Conservation (phyloP, 257 asterid genomes). For the Verbena officinalis region DNA sequence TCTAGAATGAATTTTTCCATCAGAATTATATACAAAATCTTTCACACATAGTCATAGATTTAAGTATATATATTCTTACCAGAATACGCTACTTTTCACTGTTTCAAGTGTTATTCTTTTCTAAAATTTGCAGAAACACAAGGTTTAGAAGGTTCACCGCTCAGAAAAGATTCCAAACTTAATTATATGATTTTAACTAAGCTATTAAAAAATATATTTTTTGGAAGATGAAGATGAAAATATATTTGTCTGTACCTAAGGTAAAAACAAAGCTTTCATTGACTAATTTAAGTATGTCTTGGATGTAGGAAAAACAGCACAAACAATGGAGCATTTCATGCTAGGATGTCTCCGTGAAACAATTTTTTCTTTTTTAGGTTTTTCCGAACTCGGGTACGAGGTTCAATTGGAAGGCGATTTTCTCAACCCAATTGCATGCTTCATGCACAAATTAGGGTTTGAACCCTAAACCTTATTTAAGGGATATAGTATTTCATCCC, state of each 20-base stretch:
- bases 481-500: no score
- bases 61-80: no score
- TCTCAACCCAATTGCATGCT: no score
- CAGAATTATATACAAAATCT: no score
- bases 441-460: no score
- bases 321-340: slow-evolving; percentile 48
- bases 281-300: slow-evolving; percentile 2
- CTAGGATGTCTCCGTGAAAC: slow-evolving; percentile 34
- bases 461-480: no score
- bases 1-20: no score
- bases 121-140: slow-evolving; percentile 14
- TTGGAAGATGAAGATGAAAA: background rate
- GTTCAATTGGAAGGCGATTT: no score
- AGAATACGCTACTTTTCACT: background rate
- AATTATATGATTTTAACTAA: background rate
- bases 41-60: no score
- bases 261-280: background rate
- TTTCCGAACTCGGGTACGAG: no score
- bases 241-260: background rate
- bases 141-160: slow-evolving; percentile 58
- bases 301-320: slow-evolving; percentile 33
- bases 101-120: background rate
- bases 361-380: no score
- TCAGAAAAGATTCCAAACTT: slow-evolving; percentile 34
- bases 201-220: background rate